Evolutionary conservation across 1,139 yeast species (phyloP).

Genomic region (Blastobotrys persicus): DNA sequence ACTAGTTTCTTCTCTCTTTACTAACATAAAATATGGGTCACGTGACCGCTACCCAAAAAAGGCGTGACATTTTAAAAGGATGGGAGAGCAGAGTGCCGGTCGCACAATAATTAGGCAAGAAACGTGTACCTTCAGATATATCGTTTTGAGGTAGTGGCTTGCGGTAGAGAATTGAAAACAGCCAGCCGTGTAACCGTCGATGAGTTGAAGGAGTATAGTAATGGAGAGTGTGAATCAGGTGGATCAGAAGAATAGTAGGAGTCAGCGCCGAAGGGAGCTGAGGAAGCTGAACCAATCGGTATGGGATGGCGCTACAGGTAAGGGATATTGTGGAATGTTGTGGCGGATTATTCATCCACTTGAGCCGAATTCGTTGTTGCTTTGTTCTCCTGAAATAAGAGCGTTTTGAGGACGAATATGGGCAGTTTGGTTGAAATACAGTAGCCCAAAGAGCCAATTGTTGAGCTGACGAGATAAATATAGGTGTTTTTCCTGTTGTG

Average conservation of each 20-base stretch:
- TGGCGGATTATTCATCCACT: too few species aligned
- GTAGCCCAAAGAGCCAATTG: background rate
- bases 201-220: background rate
- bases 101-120: too few species aligned
- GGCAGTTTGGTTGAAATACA: too few species aligned
- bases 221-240: background rate
- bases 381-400: too few species aligned
- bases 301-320: constrained; percentile 51
- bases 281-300: constrained; percentile 47
- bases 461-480: background rate
- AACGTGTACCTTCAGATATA: background rate
- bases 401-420: too few species aligned
- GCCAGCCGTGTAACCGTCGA: background rate
- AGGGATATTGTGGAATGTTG: constrained; percentile 8
- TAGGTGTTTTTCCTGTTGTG: constrained; percentile 32
- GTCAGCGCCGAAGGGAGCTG: constrained; percentile 40
- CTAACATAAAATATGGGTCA: too few species aligned
- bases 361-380: too few species aligned
- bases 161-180: background rate
- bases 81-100: too few species aligned
- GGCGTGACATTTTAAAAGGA: too few species aligned
- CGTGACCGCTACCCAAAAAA: too few species aligned
- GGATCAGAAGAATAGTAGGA: constrained; percentile 1
- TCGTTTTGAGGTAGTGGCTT: background rate
- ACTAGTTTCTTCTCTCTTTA: too few species aligned